These are phyloP conservation scores for Naganishia albida DNA, from an alignment of 1,284 basidiomycete species.

Conservation along the genomic window DNA sequence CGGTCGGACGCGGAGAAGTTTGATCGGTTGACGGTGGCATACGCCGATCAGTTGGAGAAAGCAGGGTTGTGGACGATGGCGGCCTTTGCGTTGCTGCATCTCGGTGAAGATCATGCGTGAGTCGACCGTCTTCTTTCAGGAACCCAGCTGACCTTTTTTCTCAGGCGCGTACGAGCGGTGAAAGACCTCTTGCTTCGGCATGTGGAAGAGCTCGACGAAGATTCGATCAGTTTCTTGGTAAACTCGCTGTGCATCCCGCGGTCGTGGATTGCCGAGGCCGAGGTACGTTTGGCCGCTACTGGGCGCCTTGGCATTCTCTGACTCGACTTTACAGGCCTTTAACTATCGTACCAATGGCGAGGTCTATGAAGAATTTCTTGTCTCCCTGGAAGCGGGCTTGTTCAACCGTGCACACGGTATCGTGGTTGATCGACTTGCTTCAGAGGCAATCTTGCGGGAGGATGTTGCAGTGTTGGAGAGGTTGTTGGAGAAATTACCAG, in stretches of 20 bases:
- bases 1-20: conserved; percentile 77
- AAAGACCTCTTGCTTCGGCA: conserved; percentile 77
- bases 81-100: conserved; percentile 83
- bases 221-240: conserved; percentile 68
- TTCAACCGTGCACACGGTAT: conserved; percentile 77
- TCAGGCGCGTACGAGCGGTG: conserved; percentile 73
- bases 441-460: conserved; percentile 80
- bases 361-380: conserved; percentile 73
- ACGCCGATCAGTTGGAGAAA: conserved; percentile 83
- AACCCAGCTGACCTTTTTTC: conserved; percentile 39
- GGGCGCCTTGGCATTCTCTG: conserved; percentile 7
- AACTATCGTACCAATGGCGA: conserved; percentile 65
- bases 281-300: conserved; percentile 58
- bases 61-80: conserved; percentile 81
- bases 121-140: conserved; percentile 40
- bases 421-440: conserved; percentile 78
- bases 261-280: conserved; percentile 84
- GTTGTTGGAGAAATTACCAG: conserved; percentile 71
- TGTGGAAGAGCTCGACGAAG: conserved; percentile 63
- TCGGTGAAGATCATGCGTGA: conserved; percentile 76
- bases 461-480: conserved; percentile 72
- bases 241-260: conserved; percentile 77
- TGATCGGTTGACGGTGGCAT: conserved; percentile 77
- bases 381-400: conserved; percentile 70
- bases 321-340: conserved; percentile 60